These are phyloP conservation scores for Lactarius hatsudake DNA, from an alignment of 768 basidiomycete species.

Conservation along the genomic window DNA sequence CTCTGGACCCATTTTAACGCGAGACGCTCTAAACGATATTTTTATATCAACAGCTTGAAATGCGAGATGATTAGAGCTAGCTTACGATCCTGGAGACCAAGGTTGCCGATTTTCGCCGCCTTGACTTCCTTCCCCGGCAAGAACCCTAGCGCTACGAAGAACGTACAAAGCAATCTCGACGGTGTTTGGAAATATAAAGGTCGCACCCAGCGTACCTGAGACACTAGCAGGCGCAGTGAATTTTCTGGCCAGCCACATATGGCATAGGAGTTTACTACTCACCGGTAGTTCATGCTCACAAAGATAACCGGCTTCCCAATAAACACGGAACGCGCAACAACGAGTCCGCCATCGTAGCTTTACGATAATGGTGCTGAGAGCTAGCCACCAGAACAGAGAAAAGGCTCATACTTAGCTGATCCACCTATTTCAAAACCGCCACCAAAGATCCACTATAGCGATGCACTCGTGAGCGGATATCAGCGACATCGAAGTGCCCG, in stretches of 20 bases:
- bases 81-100: conserved; percentile 27
- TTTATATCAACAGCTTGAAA: conserved; percentile 1
- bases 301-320: conserved; percentile 22
- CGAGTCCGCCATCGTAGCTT: conserved; percentile 19
- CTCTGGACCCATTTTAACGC: conserved; percentile 43
- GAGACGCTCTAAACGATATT: conserved; percentile 30
- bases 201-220: conserved; percentile 4
- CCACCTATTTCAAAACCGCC: conserved; percentile 27
- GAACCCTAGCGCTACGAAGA: conserved; percentile 22
- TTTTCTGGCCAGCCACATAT: not conserved
- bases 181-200: not conserved
- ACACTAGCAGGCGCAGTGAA: not conserved
- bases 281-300: conserved; percentile 28
- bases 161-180: not conserved
- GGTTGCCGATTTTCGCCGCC: conserved; percentile 24
- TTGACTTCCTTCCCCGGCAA: conserved; percentile 24
- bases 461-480: not conserved
- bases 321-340: conserved; percentile 20
- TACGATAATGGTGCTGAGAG: not conserved
- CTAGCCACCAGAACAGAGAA: not conserved
- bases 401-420: conserved; percentile 19
- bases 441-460: conserved; percentile 24
- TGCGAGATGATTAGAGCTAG: not conserved
- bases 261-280: not conserved
- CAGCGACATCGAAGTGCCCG: too few species aligned